These are phyloP conservation scores for Stagonosporopsis vannaccii DNA, from an alignment of 2,329 filamentous ascomycete genomes.

Conservation along the genomic window DNA sequence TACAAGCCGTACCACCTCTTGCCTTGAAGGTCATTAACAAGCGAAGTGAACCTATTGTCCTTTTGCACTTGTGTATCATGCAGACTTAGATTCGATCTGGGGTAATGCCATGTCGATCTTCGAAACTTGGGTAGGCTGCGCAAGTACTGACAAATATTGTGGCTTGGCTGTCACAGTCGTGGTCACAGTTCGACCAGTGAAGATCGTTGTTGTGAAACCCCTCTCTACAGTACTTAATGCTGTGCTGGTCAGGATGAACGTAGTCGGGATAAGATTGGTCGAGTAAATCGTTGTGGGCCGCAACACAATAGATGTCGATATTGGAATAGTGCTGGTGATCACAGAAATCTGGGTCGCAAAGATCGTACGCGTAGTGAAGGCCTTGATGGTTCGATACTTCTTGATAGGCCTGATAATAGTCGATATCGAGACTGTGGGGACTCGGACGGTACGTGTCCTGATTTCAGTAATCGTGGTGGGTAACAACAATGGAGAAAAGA, in stretches of 20 bases:
- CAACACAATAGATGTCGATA: slow-evolving; percentile 6
- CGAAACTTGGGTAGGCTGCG: background rate
- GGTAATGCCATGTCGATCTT: background rate
- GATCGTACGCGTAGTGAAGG: background rate
- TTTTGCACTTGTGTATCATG: background rate
- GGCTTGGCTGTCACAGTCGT: background rate
- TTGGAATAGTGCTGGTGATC: background rate
- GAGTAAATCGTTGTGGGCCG: slow-evolving; percentile 11
- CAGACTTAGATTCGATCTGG: no score
- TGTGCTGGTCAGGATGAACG: slow-evolving; percentile 1
- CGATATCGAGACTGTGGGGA: background rate
- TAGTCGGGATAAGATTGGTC: background rate
- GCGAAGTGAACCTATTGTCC: background rate
- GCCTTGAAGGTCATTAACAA: background rate
- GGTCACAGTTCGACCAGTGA: background rate
- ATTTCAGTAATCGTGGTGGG: background rate
- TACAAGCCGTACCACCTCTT: background rate
- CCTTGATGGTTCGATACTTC: background rate
- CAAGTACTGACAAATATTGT: background rate
- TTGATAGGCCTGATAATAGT: background rate
- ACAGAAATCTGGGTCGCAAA: background rate
- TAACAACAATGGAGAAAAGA: background rate
- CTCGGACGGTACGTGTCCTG: background rate
- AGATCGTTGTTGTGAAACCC: background rate
- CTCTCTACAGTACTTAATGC: background rate